Percentiles rank a stretch among this genome's conserved stretches.
Evolutionary conservation across 1,139 yeast species (phyloP).

Genomic region (Pichia sp.): DNA sequence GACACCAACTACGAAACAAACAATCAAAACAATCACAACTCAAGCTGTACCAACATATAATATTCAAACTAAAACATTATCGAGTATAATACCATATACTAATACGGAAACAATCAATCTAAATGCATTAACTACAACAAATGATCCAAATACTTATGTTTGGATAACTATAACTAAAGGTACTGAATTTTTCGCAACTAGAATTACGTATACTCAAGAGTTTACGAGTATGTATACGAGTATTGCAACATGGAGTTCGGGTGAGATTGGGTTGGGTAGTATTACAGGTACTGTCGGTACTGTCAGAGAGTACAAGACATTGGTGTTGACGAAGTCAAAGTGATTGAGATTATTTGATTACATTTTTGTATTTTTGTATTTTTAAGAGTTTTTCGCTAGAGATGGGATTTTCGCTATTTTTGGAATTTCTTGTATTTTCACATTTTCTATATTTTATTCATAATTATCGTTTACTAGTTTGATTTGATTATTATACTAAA

Average conservation of each 20-base stretch:
- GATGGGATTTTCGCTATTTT: too few relatives aligned
- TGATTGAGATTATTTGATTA: too few relatives aligned
- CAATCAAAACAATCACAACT: conserved; percentile 18
- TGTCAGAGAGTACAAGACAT: conserved; percentile 34
- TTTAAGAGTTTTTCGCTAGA: not conserved
- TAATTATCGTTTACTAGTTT: too few relatives aligned
- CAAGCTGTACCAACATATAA: conserved; percentile 12
- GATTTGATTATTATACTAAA: too few relatives aligned
- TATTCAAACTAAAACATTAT: conserved; percentile 2
- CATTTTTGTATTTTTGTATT: not conserved
- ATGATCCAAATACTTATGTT: conserved; percentile 16
- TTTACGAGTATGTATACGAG: conserved; percentile 37
- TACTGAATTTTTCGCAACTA: conserved; percentile 15
- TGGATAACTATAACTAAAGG: conserved; percentile 15
- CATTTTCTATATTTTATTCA: too few relatives aligned
- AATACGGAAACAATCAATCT: conserved; percentile 13
- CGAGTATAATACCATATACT: not conserved
- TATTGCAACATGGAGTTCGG: conserved; percentile 37
- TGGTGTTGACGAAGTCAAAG: not conserved
- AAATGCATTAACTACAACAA: conserved; percentile 15
- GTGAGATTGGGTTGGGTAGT: conserved; percentile 52
- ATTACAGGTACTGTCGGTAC: conserved; percentile 52
- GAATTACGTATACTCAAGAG: conserved; percentile 37
- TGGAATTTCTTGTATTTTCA: too few relatives aligned
- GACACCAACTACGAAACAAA: conserved; percentile 19